Evolutionary conservation across 257 asterid species (phyloP), one percentile per base, ranked within the genome.

Genomic region (Nicotiana noctiflora): DNA sequence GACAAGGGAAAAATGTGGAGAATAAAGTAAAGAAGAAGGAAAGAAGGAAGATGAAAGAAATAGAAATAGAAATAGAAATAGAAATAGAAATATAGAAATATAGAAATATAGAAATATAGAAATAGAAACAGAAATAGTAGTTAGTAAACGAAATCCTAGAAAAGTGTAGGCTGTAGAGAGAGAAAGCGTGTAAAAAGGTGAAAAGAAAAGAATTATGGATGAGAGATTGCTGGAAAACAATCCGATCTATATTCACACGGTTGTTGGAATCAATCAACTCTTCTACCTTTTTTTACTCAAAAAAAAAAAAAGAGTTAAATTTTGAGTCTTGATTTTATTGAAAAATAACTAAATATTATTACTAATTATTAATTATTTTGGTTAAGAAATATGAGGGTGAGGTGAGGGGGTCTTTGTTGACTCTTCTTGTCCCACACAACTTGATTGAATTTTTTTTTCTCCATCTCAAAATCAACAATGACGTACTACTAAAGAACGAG

Each of bases 241-340:
- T 76, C 83, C 85, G 82, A 63, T 68, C 74, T 87, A 78, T 49
- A 68, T 81, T 84, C 84, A 79, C 83, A 75, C 88, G 89, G 89
- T 84, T 82, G 87, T 84, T 83, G 86, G 84, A 82, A 85, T 82
- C 84, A 82, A 84, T 84, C 91, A 84, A 81, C 78, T 19, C 76
- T 18, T 62, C 52, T 19, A 13, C 34, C 3, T 44, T 21, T 14
- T 49, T 13, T 13, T 49, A 49, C 55, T 17, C 55, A 10, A 49
- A 9, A 9, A 10, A 6, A 10, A 6, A 27, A 29, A 55, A 49
- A 34, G 32, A 23, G 68, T 37, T 52, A 8, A 40, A 15, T 29
- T 9, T 8, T 3, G 2, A 37, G 34, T 59, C 13, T 52, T 7
- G 0, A 3, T 8, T 52, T 31, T 10, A 32, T 19, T 44, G 46